A percentile compares a stretch with the other conserved stretches of the same genome.
Evolutionary conservation across 805 yeast genomes (phyloP).

Genomic region (Monosporozyma servazzii): DNA sequence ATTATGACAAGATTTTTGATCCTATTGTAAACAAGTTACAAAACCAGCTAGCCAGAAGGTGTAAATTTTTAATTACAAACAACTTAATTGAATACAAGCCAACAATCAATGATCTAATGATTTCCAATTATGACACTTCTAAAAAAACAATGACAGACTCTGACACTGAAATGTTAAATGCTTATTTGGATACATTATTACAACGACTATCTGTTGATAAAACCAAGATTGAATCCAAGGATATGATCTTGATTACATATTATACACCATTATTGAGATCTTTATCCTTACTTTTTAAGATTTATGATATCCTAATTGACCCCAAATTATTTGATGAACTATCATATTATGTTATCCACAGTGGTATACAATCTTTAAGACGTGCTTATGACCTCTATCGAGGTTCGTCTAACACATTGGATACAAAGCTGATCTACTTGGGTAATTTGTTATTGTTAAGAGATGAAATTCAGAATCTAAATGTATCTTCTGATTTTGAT

Average conservation of each 20-base stretch:
- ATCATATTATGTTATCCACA: slow-evolving; percentile 79
- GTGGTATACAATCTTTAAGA: slow-evolving; percentile 56
- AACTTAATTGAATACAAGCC: slow-evolving; percentile 61
- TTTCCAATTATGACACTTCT: slow-evolving; percentile 36
- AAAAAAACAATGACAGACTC: slow-evolving; percentile 16
- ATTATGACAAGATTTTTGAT: slow-evolving; percentile 51
- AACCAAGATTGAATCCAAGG: background rate
- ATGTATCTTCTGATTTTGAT: slow-evolving; percentile 63
- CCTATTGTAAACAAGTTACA: slow-evolving; percentile 74
- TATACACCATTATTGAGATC: slow-evolving; percentile 70
- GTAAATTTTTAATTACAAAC: slow-evolving; percentile 62
- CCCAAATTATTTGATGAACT: slow-evolving; percentile 77
- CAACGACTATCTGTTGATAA: background rate
- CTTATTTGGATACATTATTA: slow-evolving; percentile 4
- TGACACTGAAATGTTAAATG: slow-evolving; percentile 5
- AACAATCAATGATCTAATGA: slow-evolving; percentile 54
- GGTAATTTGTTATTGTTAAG: slow-evolving; percentile 64
- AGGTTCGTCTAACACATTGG: slow-evolving; percentile 28
- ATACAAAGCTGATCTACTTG: slow-evolving; percentile 57
- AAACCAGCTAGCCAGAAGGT: slow-evolving; percentile 68
- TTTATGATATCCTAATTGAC: slow-evolving; percentile 63
- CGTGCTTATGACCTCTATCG: slow-evolving; percentile 46
- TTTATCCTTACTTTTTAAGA: slow-evolving; percentile 58
- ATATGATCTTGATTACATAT: slow-evolving; percentile 24
- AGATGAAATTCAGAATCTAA: slow-evolving; percentile 63